Base-by-base conservation (phyloP, 345 rosid genomes). In the Carallia pectinifolia region DNA sequence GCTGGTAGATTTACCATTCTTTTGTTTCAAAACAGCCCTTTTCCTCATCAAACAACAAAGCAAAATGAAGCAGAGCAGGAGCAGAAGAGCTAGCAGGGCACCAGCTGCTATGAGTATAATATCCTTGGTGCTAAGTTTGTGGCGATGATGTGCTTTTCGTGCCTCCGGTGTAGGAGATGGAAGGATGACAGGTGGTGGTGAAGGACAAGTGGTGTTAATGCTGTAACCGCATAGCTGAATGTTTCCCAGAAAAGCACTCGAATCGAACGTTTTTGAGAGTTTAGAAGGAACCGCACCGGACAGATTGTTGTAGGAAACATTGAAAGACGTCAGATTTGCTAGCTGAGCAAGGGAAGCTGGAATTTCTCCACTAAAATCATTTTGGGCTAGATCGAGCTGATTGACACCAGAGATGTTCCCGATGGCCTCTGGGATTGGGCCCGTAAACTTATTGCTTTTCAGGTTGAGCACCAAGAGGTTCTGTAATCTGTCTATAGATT, bases 201-300 rank as follows among this genome's bases (percentile, higher is more conserved):
- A 75, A 68, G 89, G 84, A 59, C 97, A 94, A 6, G 80, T 73
- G 30, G 86, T 80, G 7, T 93, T 80, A 58, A 39, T 17, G 73
- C 89, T 85, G 83, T 85, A 95, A 40, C 99, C 99, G 77, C 99
- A 95, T 17, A 95, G 96, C 81, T 90, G 90, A 80, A 89, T 68
- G 76, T 92, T 95, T 0, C 99, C 97, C 33, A 83, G 67, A 81
- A 92, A 95, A 59, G 97, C 85, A 76, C 82, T 90, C 68, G 97
- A 87, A 82, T 92, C 85, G 93, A 95, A 95, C 70, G 80, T 92
- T 66, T 75, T 85, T 30, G 87, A 77, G 39, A 95, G 88, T 7
- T 47, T 40, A 59, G 86, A 67, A 23, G 99, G 97, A 53, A 95
- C 99, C 34, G 83, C 40, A 69, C 99, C 96, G 4, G 97, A 92